A percentile compares a stretch with the other conserved stretches of the same genome.
Evolutionary conservation across 768 basidiomycete genomes (phyloP).

Genomic region (Tubosaeta sp.): DNA sequence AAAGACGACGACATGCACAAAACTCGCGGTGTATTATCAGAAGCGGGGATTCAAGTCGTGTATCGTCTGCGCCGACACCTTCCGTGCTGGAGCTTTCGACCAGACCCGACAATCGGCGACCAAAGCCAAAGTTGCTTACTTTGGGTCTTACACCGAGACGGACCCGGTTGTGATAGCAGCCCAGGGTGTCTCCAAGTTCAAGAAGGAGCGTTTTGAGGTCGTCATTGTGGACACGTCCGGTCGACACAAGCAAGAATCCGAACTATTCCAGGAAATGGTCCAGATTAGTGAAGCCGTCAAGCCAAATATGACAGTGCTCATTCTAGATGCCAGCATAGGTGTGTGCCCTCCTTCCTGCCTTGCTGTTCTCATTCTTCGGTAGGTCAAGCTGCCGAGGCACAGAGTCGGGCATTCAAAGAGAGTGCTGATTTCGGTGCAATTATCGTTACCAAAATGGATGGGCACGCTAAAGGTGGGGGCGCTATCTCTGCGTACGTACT

Average conservation of each 20-base stretch:
- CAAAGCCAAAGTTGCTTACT: constrained; percentile 98
- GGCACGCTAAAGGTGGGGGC: constrained; percentile 98
- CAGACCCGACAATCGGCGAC: constrained; percentile 98
- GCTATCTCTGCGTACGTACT: constrained; percentile 92
- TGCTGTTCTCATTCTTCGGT: not conserved
- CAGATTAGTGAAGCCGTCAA: constrained; percentile 92
- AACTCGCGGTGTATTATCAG: constrained; percentile 96
- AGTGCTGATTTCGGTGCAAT: constrained; percentile 97
- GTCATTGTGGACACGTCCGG: constrained; percentile 99
- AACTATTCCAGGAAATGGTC: constrained; percentile 97
- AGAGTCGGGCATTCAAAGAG: constrained; percentile 96
- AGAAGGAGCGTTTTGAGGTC: constrained; percentile 96
- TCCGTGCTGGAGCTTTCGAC: constrained; percentile 98
- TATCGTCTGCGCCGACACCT: constrained; percentile 98
- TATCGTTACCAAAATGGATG: constrained; percentile 99
- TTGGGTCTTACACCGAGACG: constrained; percentile 97
- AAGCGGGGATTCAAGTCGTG: constrained; percentile 95
- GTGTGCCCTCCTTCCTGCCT: not conserved
- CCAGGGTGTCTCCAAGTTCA: constrained; percentile 94
- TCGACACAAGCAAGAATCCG: constrained; percentile 93
- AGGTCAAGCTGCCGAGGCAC: constrained; percentile 98
- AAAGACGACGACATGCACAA: constrained; percentile 99
- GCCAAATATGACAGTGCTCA: constrained; percentile 93
- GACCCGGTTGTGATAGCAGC: constrained; percentile 95
- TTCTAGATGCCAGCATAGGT: constrained; percentile 97